These are phyloP conservation scores for Coniosporium tulheliwenetii DNA, from an alignment of 2,329 filamentous ascomycete genomes.

Conservation along the genomic window DNA sequence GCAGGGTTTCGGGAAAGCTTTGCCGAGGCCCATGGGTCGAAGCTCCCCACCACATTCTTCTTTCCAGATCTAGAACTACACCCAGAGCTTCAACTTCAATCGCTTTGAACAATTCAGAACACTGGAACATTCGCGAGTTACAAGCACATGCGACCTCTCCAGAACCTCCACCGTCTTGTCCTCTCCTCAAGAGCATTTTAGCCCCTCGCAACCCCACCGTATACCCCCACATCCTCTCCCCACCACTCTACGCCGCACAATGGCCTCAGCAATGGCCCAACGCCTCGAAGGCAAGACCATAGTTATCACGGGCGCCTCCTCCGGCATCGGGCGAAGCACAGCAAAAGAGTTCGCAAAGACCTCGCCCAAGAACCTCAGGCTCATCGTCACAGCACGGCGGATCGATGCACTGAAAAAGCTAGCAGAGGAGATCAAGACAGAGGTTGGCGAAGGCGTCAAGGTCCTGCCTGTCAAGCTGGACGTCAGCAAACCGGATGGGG, in stretches of 20 bases:
- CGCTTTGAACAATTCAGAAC: background rate
- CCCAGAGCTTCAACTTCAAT: background rate
- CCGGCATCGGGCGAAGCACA: constrained; percentile 69
- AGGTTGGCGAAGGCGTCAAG: constrained; percentile 67
- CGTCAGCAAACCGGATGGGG: constrained; percentile 63
- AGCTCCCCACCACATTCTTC: no score
- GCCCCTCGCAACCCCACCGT: background rate
- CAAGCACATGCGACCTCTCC: background rate
- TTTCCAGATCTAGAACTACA: background rate
- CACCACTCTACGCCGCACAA: constrained; percentile 24
- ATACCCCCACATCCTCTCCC: background rate
- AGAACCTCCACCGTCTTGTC: background rate
- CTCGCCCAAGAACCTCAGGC: constrained; percentile 59
- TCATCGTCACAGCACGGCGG: constrained; percentile 80
- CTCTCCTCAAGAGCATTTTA: background rate
- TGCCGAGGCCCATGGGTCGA: no score
- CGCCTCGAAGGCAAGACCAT: constrained; percentile 90
- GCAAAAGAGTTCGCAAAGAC: constrained; percentile 91
- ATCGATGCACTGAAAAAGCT: constrained; percentile 63
- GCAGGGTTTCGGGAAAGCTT: no score
- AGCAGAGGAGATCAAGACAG: constrained; percentile 57
- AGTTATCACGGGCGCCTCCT: constrained; percentile 80
- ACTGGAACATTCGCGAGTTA: background rate
- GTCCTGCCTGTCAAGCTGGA: constrained; percentile 75
- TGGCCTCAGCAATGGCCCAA: constrained; percentile 56